A percentile compares a stretch with the other conserved stretches of the same genome.
Conservation (phyloP, 345 rosid genomes). For the Acer yangbiense region DNA sequence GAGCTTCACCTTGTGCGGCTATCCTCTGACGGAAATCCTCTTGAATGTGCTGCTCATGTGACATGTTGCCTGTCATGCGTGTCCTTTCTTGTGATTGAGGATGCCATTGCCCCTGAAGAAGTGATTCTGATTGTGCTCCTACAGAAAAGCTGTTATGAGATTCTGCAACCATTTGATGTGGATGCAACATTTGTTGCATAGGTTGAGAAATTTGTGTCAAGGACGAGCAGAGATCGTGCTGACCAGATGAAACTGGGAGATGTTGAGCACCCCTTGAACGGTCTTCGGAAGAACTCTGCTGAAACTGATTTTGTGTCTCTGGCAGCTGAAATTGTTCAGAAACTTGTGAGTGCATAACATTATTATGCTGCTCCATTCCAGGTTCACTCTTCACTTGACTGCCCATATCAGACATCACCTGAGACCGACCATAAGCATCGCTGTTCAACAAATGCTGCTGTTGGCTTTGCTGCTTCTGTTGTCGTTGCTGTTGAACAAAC, state of each 20-base stretch:
- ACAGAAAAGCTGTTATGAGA: conserved; percentile 48
- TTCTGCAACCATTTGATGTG: conserved; percentile 53
- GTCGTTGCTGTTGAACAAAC: conserved; percentile 54
- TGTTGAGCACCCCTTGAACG: conserved; percentile 43
- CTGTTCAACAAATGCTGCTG: conserved; percentile 51
- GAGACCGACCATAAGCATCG: conserved; percentile 62
- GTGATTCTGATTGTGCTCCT: conserved; percentile 56
- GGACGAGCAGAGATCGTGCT: conserved; percentile 46
- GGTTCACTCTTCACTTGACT: conserved; percentile 68
- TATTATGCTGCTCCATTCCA: conserved; percentile 53
- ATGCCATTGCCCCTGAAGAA: conserved; percentile 60
- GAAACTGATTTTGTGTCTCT: conserved; percentile 69
- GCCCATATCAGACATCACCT: conserved; percentile 51
- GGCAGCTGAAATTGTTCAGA: conserved; percentile 61
- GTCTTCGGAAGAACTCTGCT: conserved; percentile 60
- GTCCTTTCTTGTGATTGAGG: conserved; percentile 58
- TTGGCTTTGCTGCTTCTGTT: conserved; percentile 61
- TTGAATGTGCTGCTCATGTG: conserved; percentile 68
- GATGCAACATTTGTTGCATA: conserved; percentile 59
- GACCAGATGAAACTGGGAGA: conserved; percentile 42
- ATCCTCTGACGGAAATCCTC: conserved; percentile 77
- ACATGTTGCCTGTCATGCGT: conserved; percentile 46
- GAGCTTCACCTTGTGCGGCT: conserved; percentile 79
- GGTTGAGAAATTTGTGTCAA: conserved; percentile 57
- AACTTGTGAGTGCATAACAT: conserved; percentile 53